Evolutionary conservation across 768 basidiomycete genomes (phyloP).

Genomic region (Lentinula sp.): DNA sequence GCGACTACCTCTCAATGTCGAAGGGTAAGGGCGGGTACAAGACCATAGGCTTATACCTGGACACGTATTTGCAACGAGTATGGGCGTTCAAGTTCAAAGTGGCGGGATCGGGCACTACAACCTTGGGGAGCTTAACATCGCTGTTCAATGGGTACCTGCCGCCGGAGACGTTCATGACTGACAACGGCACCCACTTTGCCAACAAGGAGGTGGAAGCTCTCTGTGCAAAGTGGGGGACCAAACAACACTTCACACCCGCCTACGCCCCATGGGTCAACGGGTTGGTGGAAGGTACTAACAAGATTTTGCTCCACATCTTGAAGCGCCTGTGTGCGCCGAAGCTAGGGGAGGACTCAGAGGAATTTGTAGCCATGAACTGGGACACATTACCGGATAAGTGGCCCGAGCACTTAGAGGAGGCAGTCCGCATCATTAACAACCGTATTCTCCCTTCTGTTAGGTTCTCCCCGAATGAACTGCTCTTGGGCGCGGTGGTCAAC

Average conservation of each 20-base stretch:
- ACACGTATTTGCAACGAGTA: slow-evolving; percentile 21
- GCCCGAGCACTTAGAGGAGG: background rate
- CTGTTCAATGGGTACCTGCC: slow-evolving; percentile 18
- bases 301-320: background rate
- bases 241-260: background rate
- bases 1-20: slow-evolving; percentile 11
- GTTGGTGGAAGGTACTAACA: too few relatives aligned
- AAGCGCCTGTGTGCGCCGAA: background rate
- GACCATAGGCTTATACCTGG: slow-evolving; percentile 20
- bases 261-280: too few relatives aligned
- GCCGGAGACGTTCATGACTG: background rate
- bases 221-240: background rate
- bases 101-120: background rate
- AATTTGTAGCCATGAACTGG: background rate
- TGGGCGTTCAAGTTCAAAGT: slow-evolving; percentile 24
- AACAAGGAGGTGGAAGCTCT: background rate
- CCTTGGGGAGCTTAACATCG: background rate
- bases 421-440: too few relatives aligned
- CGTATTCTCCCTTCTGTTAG: too few relatives aligned
- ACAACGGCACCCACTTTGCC: background rate
- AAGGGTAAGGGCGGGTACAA: background rate
- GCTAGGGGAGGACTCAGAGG: background rate
- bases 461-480: background rate
- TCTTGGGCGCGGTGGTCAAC: background rate
- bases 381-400: background rate